Conservation (phyloP, 352 stramenopile genomes). For the Phytophthora pistaciae region DNA sequence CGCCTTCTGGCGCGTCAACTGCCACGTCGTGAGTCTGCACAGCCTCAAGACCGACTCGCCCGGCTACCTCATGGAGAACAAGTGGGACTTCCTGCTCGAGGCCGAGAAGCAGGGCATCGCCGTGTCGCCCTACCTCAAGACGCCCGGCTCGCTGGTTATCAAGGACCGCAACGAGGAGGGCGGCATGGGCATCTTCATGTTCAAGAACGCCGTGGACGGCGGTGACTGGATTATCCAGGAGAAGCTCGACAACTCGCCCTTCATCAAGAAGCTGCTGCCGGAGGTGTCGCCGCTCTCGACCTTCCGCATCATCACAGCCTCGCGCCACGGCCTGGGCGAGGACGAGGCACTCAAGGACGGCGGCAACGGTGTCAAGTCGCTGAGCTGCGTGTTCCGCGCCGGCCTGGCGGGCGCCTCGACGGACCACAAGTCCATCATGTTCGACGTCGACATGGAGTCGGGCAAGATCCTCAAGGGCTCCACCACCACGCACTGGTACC, state of each 20-base stretch:
- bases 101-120: conserved; percentile 92
- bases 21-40: conserved; percentile 95
- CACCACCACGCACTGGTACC: conserved; percentile 98
- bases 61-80: conserved; percentile 98
- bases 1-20: conserved; percentile 97
- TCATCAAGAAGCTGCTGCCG: conserved; percentile 93
- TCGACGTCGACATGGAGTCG: conserved; percentile 97
- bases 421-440: conserved; percentile 98
- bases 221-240: conserved; percentile 98
- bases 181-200: conserved; percentile 98
- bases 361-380: conserved; percentile 74
- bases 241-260: conserved; percentile 93
- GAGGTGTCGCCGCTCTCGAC: conserved; percentile 96
- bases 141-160: conserved; percentile 92
- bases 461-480: conserved; percentile 95
- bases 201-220: conserved; percentile 95
- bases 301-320: conserved; percentile 98
- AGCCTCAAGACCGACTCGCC: conserved; percentile 92
- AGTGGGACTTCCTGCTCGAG: conserved; percentile 98
- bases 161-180: conserved; percentile 99
- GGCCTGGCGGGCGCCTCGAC: conserved; percentile 85
- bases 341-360: conserved; percentile 55
- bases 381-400: conserved; percentile 85
- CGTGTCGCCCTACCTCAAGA: conserved; percentile 94
- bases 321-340: conserved; percentile 68